Conservation (phyloP, 768 basidiomycete genomes). For the Rhizopogon vulgaris region DNA sequence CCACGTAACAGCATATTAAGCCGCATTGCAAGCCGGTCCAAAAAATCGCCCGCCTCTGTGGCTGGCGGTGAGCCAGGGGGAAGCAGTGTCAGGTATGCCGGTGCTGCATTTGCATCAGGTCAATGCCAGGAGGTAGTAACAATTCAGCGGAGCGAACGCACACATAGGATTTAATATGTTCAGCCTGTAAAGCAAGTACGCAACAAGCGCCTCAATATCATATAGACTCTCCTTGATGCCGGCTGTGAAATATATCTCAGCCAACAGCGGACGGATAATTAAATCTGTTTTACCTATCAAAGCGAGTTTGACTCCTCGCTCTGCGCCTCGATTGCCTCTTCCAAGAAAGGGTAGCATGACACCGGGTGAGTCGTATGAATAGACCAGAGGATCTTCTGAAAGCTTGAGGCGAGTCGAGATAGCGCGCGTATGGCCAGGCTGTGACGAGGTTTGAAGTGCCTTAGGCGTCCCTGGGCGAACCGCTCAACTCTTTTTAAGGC, state of each 20-base stretch:
- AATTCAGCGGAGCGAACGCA: slow-evolving; percentile 31
- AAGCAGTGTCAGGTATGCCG: slow-evolving; percentile 63
- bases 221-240: slow-evolving; percentile 94
- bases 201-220: slow-evolving; percentile 75
- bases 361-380: slow-evolving; percentile 94
- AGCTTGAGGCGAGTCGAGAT: slow-evolving; percentile 88
- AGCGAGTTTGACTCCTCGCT: slow-evolving; percentile 89
- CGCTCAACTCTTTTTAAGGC: not conserved
- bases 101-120: slow-evolving; percentile 36
- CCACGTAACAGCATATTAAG: slow-evolving; percentile 83
- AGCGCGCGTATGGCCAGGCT: slow-evolving; percentile 86
- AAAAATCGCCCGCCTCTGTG: slow-evolving; percentile 56
- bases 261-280: not conserved
- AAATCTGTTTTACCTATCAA: slow-evolving; percentile 62
- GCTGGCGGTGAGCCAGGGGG: slow-evolving; percentile 51
- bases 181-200: slow-evolving; percentile 82
- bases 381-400: slow-evolving; percentile 72
- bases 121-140: slow-evolving; percentile 7
- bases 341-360: slow-evolving; percentile 97
- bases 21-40: slow-evolving; percentile 61
- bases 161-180: slow-evolving; percentile 71
- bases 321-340: slow-evolving; percentile 76
- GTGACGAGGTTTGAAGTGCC: slow-evolving; percentile 81
- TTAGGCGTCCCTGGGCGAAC: slow-evolving; percentile 63
- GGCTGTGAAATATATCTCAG: slow-evolving; percentile 38